Evolutionary conservation across 345 rosid species (phyloP).

Genomic region (Camelina laxa): DNA sequence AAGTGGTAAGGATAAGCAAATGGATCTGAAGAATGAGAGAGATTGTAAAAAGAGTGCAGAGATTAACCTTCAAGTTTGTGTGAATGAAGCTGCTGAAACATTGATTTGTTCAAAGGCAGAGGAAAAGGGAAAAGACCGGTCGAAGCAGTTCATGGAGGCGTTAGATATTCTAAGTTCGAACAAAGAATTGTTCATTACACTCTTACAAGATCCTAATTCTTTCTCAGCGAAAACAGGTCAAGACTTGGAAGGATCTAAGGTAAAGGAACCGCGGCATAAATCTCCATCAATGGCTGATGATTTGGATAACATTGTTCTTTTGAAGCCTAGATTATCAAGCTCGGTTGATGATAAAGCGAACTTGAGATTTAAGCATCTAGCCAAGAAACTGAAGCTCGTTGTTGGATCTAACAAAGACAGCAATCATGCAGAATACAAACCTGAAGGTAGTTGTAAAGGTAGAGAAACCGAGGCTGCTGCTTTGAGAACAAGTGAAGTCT

Average conservation of each 20-base stretch:
- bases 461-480: constrained; percentile 33
- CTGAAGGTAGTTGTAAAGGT: constrained; percentile 41
- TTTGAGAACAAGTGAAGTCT: constrained; percentile 32
- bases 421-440: constrained; percentile 21
- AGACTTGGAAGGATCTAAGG: constrained; percentile 56
- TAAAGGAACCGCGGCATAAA: constrained; percentile 28
- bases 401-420: constrained; percentile 52
- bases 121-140: constrained; percentile 43
- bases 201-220: constrained; percentile 79
- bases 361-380: constrained; percentile 59
- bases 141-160: constrained; percentile 76
- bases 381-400: constrained; percentile 64
- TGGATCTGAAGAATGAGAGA: constrained; percentile 36
- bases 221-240: constrained; percentile 59
- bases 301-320: constrained; percentile 51
- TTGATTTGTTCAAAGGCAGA: constrained; percentile 56
- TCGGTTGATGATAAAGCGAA: constrained; percentile 45
- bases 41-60: constrained; percentile 41
- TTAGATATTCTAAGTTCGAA: constrained; percentile 69
- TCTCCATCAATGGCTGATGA: constrained; percentile 29
- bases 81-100: constrained; percentile 63
- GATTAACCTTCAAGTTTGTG: constrained; percentile 54
- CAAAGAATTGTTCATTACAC: constrained; percentile 66
- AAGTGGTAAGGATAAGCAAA: constrained; percentile 37
- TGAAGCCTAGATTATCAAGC: constrained; percentile 53